Conservation (phyloP, 352 stramenopile genomes). For the Phytophthora sp. region DNA sequence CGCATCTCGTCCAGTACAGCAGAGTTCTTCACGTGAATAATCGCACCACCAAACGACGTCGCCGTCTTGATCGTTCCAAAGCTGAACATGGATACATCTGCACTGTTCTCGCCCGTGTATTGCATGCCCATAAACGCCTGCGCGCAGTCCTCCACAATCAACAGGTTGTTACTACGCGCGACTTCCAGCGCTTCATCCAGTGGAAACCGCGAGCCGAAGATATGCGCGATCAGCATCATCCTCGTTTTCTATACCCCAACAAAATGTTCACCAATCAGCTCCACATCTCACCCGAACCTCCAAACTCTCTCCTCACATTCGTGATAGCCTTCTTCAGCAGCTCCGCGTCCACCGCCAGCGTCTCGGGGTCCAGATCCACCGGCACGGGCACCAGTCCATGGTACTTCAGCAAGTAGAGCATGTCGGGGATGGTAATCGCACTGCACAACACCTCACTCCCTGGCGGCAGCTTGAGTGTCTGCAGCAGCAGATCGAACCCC, state of each 20-base stretch:
- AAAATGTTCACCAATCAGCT: conserved; percentile 12
- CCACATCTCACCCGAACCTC: not conserved
- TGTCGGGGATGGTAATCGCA: conserved; percentile 87
- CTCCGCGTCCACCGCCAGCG: conserved; percentile 61
- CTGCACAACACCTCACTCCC: conserved; percentile 81
- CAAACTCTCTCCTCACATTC: conserved; percentile 30
- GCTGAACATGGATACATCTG: conserved; percentile 87
- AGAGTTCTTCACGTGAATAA: conserved; percentile 68
- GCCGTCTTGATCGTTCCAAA: conserved; percentile 90
- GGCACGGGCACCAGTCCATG: conserved; percentile 80
- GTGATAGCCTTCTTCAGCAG: conserved; percentile 54
- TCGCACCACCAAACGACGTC: conserved; percentile 76
- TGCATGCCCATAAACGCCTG: conserved; percentile 71
- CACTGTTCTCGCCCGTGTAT: conserved; percentile 67
- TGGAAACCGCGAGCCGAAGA: conserved; percentile 76
- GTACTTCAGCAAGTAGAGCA: conserved; percentile 80
- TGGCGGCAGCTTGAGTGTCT: conserved; percentile 71
- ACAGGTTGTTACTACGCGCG: conserved; percentile 52
- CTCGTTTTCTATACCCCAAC: conserved; percentile 64
- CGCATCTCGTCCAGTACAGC: conserved; percentile 71
- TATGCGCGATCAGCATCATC: conserved; percentile 77
- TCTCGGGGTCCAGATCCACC: conserved; percentile 72
- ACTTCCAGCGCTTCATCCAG: conserved; percentile 61
- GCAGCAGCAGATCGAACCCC: conserved; percentile 80
- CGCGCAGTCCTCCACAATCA: conserved; percentile 84